Evolutionary conservation across 768 basidiomycete species (phyloP), one percentile per base, ranked within the genome.

Genomic region (Russula abietina): DNA sequence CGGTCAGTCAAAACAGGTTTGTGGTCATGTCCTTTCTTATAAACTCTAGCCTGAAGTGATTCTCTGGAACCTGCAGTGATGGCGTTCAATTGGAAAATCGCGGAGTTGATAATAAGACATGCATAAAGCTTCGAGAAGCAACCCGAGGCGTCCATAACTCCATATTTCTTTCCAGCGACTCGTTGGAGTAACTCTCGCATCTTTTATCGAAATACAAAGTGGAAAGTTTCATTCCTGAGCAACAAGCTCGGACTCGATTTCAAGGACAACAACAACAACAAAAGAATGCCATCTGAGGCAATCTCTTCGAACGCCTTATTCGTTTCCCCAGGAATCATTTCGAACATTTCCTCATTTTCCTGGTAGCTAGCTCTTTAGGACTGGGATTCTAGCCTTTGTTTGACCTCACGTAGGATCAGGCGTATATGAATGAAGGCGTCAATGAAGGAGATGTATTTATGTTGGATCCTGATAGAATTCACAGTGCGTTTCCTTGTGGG

Each of bases 41-140:
- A 24, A 11, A 14, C 5, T 33, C 3, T 26, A 28, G 45, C 38
- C 56, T 36, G 53, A n/a, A n/a, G n/a, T n/a, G n/a, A n/a, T 33
- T 62, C 38, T 24, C 4, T 57, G 92, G 90, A n/a, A 57, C 82
- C 88, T 3, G 71, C 91, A 9, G 80, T 92, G 33, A 91, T 88
- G 86, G 77, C 91, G 2, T n/a, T n/a, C n/a, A n/a, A n/a, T 76
- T 95, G 9, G 92, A 94, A 70, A 87, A 89, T 63, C 79, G 87
- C 10, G 86, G 85, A 0, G 86, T 91, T 17, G 74, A 76, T 6
- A 76, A 73, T 61, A 77, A 84, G 0, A 79, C 75, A 3, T 90
- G 94, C 70, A 50, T 84, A 43, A 72, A 76, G 3, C 79, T 93
- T 0, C 92, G 91, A 69, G 76, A 83, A 24, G 61, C n/a, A 71